Base-by-base conservation (phyloP, 495 filamentous ascomycete genomes). In the Penicillium waksmanii region DNA sequence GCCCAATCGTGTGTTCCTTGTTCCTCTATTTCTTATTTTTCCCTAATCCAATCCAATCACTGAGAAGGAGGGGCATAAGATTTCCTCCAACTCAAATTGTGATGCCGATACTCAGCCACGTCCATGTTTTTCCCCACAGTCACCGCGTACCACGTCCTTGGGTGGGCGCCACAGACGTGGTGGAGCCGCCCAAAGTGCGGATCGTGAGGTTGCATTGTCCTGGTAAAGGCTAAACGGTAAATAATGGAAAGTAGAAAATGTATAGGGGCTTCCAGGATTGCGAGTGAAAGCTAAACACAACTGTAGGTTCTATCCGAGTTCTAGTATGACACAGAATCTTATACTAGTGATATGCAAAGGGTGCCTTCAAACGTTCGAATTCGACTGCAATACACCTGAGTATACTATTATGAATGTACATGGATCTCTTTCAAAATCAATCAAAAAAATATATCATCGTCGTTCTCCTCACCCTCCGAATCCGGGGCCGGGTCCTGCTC, bases 161-260 rank as follows among this genome's bases (percentile, higher is more conserved):
- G 46, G 46, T 48, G 46, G 46, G 21, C 46, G 23, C 46, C 46
- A 48, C 46, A 48, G n/a, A 48, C 10, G 11, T 12, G 23, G 46
- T 48, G 46, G 46, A 48, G 46, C 46, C 21, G 8, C 21, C 23
- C 23, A 9, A 19, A 19, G n/a, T 18, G 46, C 46, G 46, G 46
- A 48, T 48, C 46, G 46, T n/a, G 46, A 48, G 42, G 42, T 44
- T 44, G 42, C 42, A 44, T 38, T 9, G 15, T 9, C 11, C 11
- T 31, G 27, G 27, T 31, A 31, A 31, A 31, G 5, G 27, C 27
- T 31, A 31, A 31, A 31, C 8, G 27, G 27, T 31, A 9, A 31
- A 7, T 31, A 9, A 31, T 31, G 6, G 8, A 31, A 31, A 31
- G 27, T 31, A 5, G 27, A 5, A 27, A 9, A 31, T 31, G 27